Conservation (phyloP, 2,329 filamentous ascomycete genomes). For the Corynespora cassiicola region DNA sequence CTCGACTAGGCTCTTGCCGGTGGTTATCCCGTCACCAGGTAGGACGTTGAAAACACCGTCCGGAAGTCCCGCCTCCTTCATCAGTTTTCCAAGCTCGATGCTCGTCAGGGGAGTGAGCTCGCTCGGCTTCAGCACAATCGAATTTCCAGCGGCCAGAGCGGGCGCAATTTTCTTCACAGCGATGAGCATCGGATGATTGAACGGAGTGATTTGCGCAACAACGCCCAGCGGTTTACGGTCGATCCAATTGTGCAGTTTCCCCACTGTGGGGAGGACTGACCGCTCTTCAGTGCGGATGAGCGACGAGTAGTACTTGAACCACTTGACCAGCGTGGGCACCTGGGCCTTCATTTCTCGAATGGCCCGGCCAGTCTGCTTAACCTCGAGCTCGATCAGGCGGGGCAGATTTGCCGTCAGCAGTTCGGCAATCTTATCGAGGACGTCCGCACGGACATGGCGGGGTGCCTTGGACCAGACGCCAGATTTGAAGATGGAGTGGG, state of each 20-base stretch:
- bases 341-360: slow-evolving; percentile 75
- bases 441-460: slow-evolving; percentile 65
- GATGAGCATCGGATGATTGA: slow-evolving; percentile 49
- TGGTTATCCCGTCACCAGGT: slow-evolving; percentile 38
- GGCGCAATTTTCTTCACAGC: slow-evolving; percentile 50
- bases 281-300: slow-evolving; percentile 72
- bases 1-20: slow-evolving; percentile 44
- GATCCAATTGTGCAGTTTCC: slow-evolving; percentile 57
- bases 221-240: slow-evolving; percentile 47
- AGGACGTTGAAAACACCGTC: slow-evolving; percentile 45
- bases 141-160: slow-evolving; percentile 44
- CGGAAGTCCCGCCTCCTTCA: slow-evolving; percentile 46
- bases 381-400: slow-evolving; percentile 67
- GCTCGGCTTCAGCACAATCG: slow-evolving; percentile 45
- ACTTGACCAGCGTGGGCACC: slow-evolving; percentile 68
- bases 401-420: slow-evolving; percentile 62
- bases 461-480: slow-evolving; percentile 65
- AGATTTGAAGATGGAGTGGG: slow-evolving; percentile 56
- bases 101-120: slow-evolving; percentile 46
- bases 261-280: slow-evolving; percentile 68
- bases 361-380: slow-evolving; percentile 71
- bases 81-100: slow-evolving; percentile 42
- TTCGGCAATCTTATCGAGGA: slow-evolving; percentile 65
- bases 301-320: slow-evolving; percentile 75
- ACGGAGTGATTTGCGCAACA: slow-evolving; percentile 47